Base-by-base conservation (phyloP, 768 basidiomycete species). In the Tulasnella sp. region DNA sequence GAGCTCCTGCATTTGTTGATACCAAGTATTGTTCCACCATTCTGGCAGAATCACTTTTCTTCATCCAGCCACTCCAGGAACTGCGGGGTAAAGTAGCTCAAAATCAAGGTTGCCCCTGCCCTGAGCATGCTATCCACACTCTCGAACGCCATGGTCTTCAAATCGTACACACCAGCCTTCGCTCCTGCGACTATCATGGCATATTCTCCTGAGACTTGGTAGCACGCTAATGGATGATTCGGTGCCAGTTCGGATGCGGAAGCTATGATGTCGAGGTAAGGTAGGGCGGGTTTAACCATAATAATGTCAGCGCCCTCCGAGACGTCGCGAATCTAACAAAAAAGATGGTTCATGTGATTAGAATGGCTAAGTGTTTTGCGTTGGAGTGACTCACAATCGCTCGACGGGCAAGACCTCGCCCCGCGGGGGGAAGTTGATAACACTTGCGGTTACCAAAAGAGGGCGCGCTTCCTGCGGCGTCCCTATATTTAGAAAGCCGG, bases 151-250 rank as follows among this genome's bases (percentile, higher is more conserved):
- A 98, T 96, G 35, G 89, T 89, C 80, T 89, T 91, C 79, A 99
- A 85, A 79, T 93, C 93, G 82, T 97, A 99, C n/a, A 99, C 93
- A 15, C 97, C 97, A 3, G 95, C 94, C 4, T 87, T 86, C 11
- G 98, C 98, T 46, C 96, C 98, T 0, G 98, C 97, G 77, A 93
- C 92, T 40, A 99, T 87, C 98, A 99, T 99, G 13, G 97, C 95
- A 81, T 93, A 99, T 84, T 99, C 98, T 3, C 98, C 98, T 77
- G 94, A 96, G 73, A 99, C 98, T 85, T 96, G 94, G 84, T 99
- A 99, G 82, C 93, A 95, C 0, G 98, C 98, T n/a, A 98, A 87
- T 2, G 97, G 97, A 82, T 94, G 92, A 82, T 97, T 91, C 0
- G 90, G 90, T 6, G 93, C 91, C 61, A 98, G 88, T 81, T 90